Conservation (phyloP, 2,329 filamentous ascomycete species). For the Colletotrichum sp. region DNA sequence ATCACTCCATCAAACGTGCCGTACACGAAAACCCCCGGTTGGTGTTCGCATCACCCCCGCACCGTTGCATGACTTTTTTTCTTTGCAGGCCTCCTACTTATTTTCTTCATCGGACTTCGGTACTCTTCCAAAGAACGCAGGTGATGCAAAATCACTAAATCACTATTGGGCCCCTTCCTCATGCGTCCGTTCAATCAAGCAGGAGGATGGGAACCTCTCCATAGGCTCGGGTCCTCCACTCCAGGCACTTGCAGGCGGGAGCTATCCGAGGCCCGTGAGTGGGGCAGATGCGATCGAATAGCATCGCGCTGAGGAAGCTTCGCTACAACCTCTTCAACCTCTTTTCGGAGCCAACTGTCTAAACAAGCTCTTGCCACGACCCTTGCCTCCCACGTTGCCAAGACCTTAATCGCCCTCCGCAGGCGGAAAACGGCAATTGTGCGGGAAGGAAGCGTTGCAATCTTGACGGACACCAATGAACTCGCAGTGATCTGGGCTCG, state of each 20-base stretch:
- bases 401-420: neutral
- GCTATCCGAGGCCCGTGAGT: neutral
- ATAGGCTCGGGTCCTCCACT: neutral
- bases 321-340: neutral
- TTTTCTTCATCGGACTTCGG: neutral
- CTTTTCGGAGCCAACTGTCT: neutral
- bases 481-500: neutral
- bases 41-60: constrained; percentile 7
- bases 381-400: neutral
- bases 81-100: neutral
- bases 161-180: neutral
- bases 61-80: neutral
- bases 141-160: neutral
- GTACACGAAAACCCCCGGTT: neutral
- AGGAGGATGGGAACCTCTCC: neutral
- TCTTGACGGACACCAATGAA: neutral
- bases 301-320: neutral
- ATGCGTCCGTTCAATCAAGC: neutral
- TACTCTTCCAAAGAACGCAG: neutral
- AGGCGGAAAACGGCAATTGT: constrained; percentile 1
- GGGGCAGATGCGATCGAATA: constrained; percentile 15
- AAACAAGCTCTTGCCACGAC: neutral
- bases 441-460: neutral
- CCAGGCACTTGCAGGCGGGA: neutral
- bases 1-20: neutral